Base-by-base conservation (phyloP, 768 basidiomycete genomes). In the Crassisporium funariophilum region DNA sequence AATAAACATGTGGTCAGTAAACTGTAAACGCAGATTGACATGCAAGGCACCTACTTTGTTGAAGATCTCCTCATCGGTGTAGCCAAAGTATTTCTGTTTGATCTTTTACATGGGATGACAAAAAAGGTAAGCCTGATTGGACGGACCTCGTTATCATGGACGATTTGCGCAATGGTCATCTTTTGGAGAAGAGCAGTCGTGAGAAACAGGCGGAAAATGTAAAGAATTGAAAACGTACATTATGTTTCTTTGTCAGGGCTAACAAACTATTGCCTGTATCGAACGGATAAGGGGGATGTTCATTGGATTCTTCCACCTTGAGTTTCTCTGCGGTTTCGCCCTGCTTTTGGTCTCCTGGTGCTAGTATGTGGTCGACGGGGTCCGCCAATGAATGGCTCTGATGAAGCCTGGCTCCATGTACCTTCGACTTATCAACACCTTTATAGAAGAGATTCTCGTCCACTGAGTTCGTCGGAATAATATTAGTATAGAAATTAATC, bases 361-460 rank as follows among this genome's bases (percentile, higher is more conserved):
- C 20, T 8, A 47, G 20, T 24, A 37, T 47, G 29, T 50, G 53
- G 9, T 60, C 54, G 17, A 46, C 44, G 13, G 75, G 71, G 9
- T 77, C 74, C 9, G 71, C 44, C 5, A 73, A 52, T 17, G 68
- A 73, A 56, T 82, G 79, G 10, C 69, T 73, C 54, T 89, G 87
- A 56, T 88, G 81, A 35, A 91, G 70, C 27, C 95, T 79, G 24
- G 92, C 86, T 12, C 82, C 82, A 48, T 92, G 89, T 4, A 94
- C 93, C 8, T 71, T 74, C 43, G 74, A 72, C 67, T 95, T 93
- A 66, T 94, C 82, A 20, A 95, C 88, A 13, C 89, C 84, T 66
- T 91, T 92, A 76, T 97, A 98, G 64, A 91, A 98, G 51, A 97
- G 62, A 61, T 98, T 98, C 70, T 98, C 95, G 56, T 92, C 92